Evolutionary conservation across 257 asterid genomes (phyloP).

Genomic region (Salvia splendens): DNA sequence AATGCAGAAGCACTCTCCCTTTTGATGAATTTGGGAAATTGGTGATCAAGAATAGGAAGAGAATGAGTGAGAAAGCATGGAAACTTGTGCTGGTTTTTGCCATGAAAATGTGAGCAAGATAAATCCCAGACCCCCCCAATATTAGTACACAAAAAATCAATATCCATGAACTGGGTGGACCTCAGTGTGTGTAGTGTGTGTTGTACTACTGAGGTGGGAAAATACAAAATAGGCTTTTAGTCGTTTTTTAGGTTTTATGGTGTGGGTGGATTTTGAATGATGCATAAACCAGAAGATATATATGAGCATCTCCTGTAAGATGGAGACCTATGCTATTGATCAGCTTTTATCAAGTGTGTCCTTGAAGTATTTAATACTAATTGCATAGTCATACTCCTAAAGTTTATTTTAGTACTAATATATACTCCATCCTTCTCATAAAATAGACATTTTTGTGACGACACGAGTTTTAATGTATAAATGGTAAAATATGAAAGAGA

Average conservation of each 20-base stretch:
- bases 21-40: conserved; percentile 30
- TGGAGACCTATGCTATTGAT: conserved; percentile 21
- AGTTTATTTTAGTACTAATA: background rate
- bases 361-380: conserved; percentile 30
- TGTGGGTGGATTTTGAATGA: conserved; percentile 28
- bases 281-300: conserved; percentile 38
- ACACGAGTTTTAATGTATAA: no score
- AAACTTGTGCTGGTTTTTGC: conserved; percentile 45
- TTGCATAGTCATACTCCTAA: conserved; percentile 38
- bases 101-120: conserved; percentile 56
- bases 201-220: conserved; percentile 2
- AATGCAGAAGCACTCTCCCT: conserved; percentile 35
- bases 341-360: conserved; percentile 33
- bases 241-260: conserved; percentile 27
- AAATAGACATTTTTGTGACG: no score
- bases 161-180: conserved; percentile 79
- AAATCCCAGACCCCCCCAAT: conserved; percentile 65
- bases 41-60: conserved; percentile 38
- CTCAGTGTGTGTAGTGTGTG: conserved; percentile 22
- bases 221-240: conserved; percentile 14
- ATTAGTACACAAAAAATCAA: conserved; percentile 52
- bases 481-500: no score
- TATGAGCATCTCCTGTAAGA: conserved; percentile 33
- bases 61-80: conserved; percentile 33
- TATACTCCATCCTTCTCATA: no score